Conservation (phyloP, 305 asterid species). For the Fraxinus dipetala region DNA sequence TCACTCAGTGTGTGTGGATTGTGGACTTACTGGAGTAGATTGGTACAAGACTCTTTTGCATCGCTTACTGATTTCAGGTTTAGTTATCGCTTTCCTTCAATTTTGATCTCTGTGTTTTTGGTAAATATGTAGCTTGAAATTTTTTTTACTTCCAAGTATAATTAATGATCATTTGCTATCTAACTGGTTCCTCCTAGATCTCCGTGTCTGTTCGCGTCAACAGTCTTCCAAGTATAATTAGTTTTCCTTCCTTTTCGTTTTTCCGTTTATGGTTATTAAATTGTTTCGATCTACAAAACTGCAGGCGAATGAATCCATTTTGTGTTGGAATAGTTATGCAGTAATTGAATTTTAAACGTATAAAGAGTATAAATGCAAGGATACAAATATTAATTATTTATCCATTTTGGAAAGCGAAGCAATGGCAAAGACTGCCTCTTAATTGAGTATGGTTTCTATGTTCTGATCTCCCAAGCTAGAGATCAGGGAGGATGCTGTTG, state of each 20-base stretch:
- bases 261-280: neutral
- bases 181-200: neutral
- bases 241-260: neutral
- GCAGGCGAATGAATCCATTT: neutral
- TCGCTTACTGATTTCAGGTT: neutral
- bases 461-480: neutral
- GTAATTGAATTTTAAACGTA: neutral
- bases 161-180: neutral
- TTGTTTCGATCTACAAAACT: neutral
- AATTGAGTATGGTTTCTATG: neutral
- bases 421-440: neutral
- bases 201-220: neutral
- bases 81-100: neutral
- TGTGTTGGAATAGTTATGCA: neutral
- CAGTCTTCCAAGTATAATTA: neutral
- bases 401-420: neutral
- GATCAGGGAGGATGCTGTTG: neutral
- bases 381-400: neutral
- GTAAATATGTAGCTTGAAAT: neutral
- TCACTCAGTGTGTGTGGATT: neutral
- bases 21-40: constrained; percentile 9
- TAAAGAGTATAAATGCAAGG: neutral
- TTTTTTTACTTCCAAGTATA: neutral
- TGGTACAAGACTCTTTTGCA: neutral
- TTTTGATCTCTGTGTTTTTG: neutral